These are phyloP conservation scores for Aspergillus novofumigatus DNA, from an alignment of 2,329 filamentous ascomycete species.

Conservation along the genomic window DNA sequence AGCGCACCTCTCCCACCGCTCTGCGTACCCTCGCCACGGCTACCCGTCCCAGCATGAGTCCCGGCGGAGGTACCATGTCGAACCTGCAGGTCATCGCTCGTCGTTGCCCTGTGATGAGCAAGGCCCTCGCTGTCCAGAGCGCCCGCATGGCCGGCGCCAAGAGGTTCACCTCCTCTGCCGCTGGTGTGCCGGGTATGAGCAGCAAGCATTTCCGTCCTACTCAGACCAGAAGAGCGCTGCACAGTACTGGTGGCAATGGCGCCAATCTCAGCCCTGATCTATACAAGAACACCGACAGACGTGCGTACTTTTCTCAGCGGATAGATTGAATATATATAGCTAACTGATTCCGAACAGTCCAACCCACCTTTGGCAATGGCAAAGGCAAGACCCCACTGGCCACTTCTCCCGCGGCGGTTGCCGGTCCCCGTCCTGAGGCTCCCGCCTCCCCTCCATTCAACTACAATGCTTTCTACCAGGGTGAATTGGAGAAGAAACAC, in stretches of 20 bases:
- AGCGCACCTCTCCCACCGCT: slow-evolving; percentile 86
- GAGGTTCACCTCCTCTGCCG: slow-evolving; percentile 36
- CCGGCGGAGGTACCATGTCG: slow-evolving; percentile 88
- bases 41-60: slow-evolving; percentile 59
- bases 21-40: slow-evolving; percentile 79
- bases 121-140: slow-evolving; percentile 83
- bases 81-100: slow-evolving; percentile 92
- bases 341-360: slow-evolving; percentile 10
- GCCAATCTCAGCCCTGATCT: slow-evolving; percentile 66
- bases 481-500: slow-evolving; percentile 95
- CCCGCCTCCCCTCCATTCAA: slow-evolving; percentile 64
- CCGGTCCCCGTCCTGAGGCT: slow-evolving; percentile 46
- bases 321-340: not conserved
- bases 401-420: slow-evolving; percentile 21
- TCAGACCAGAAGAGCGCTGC: slow-evolving; percentile 66
- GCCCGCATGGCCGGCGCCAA: slow-evolving; percentile 37
- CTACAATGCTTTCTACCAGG: slow-evolving; percentile 84
- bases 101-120: slow-evolving; percentile 98
- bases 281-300: slow-evolving; percentile 48
- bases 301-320: slow-evolving; percentile 30
- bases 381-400: slow-evolving; percentile 20
- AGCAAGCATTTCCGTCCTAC: slow-evolving; percentile 47
- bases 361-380: slow-evolving; percentile 21
- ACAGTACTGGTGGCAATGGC: slow-evolving; percentile 73
- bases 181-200: slow-evolving; percentile 23